Evolutionary conservation across 2,329 filamentous ascomycete genomes (phyloP), one percentile per base, ranked within the genome.

Genomic region (Sporothrix phasma): DNA sequence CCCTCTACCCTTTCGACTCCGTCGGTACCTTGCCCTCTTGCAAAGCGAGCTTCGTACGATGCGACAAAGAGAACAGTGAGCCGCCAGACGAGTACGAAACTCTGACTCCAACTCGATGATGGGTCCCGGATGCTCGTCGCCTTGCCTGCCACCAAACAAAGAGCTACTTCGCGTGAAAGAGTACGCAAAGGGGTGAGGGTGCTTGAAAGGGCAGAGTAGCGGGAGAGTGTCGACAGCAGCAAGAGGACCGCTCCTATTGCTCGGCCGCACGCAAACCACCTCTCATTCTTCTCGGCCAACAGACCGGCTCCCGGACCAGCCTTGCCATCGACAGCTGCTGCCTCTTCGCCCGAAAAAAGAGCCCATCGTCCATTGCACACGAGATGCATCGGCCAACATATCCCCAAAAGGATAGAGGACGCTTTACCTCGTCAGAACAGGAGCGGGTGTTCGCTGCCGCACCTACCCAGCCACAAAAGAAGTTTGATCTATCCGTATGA

Each of bases 31-130:
- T 24, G 15, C 31, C 13, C 24, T 31, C 46, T 19, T n/a, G 17
- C 15, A 29, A 34, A 41, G 8, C 31, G 22, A 29, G 8, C 26
- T n/a, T 7, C 29, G n/a, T 3, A 22, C n/a, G 39, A n/a, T 41
- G 31, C 5, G 17, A 24, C 15, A 43, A 49, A 26, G 8, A 73
- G 72, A 45, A 19, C 10, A 22, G 17, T 58, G 37, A 43, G 3
- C 39, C 72, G 69, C 79, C 82, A 79, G 90, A 93, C 89, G 92
- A 93, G 90, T 83, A 81, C 90, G 80, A 91, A 86, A 80, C 90
- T 92, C 91, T 95, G 90, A 95, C 87, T 80, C 89, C 89, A 91
- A 92, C 89, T 84, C 87, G 74, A 85, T n/a, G 89, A 91, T 90
- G 91, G 89, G 89, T 91, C 90, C 90, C 81, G 77, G 76, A 29